Evolutionary conservation across 805 yeast species (phyloP).

Genomic region (Metschnikowia rubicola): DNA sequence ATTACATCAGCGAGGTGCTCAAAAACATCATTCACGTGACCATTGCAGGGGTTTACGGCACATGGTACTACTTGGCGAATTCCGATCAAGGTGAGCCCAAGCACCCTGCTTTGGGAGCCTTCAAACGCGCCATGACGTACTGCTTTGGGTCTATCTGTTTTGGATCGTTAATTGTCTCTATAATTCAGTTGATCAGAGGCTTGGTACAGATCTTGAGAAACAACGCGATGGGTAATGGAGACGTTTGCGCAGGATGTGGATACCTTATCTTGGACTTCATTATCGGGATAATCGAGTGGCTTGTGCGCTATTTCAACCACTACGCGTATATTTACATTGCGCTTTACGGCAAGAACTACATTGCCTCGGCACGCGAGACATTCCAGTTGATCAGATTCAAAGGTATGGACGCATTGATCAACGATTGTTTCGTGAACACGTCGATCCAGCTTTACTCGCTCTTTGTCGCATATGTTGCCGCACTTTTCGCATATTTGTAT

Average conservation of each 20-base stretch:
- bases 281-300: slow-evolving; percentile 69
- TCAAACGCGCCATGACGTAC: slow-evolving; percentile 74
- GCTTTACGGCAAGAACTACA: slow-evolving; percentile 75
- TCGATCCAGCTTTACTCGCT: slow-evolving; percentile 75
- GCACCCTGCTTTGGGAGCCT: slow-evolving; percentile 77
- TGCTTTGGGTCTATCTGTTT: slow-evolving; percentile 89
- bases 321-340: slow-evolving; percentile 88
- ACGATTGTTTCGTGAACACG: slow-evolving; percentile 77
- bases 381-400: slow-evolving; percentile 72
- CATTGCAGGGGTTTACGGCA: slow-evolving; percentile 80
- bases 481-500: slow-evolving; percentile 62
- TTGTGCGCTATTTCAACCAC: slow-evolving; percentile 81
- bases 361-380: slow-evolving; percentile 76
- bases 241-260: slow-evolving; percentile 50
- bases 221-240: slow-evolving; percentile 49
- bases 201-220: slow-evolving; percentile 50
- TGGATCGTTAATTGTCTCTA: slow-evolving; percentile 70
- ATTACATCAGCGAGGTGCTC: slow-evolving; percentile 76
- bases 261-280: slow-evolving; percentile 55
- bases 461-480: slow-evolving; percentile 61
- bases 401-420: slow-evolving; percentile 81
- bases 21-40: slow-evolving; percentile 78
- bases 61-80: slow-evolving; percentile 82
- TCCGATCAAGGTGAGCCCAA: slow-evolving; percentile 77
- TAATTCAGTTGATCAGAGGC: slow-evolving; percentile 65